Evolutionary conservation across 345 rosid genomes (phyloP), one percentile per base, ranked within the genome.

Genomic region (Acer negundo): DNA sequence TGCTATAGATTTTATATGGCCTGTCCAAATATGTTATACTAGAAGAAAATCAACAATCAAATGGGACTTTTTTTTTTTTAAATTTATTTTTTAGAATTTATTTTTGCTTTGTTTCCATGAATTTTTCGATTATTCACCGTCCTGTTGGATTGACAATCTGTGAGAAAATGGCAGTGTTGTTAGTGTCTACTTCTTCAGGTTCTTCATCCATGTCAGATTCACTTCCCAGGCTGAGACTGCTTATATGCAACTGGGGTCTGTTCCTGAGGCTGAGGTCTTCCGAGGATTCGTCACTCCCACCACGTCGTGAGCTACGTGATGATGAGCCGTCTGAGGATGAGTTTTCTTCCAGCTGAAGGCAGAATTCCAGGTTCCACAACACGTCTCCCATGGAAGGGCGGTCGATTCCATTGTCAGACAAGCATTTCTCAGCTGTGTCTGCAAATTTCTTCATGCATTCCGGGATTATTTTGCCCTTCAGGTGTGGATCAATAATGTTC

Each of bases 371-470:
- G 35, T 89, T 92, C 95, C 97, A 88, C 31, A 90, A 44, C 26
- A 90, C 90, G 56, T 92, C 95, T 0, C 95, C 95, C 95, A 92
- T 92, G 13, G 84, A 61, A 17, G 95, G 97, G 1, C 95, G 92
- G 3, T 89, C 89, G 0, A 71, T 3, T 68, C 93, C 95, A 2
- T 71, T 53, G 1, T 92, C 95, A 1, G 80, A 62, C 64, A 92
- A 67, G 76, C 92, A 92, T 47, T 92, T 92, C 78, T 79, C 83
- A 0, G 93, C 93, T 0, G 93, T 85, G 13, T 89, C 90, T 6
- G 87, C 75, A 15, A 90, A 92, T 71, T 88, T 88, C 79, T 88
- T 87, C 20, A 89, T 65, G 78, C 93, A 87, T 75, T 89, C 87
- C 0, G 86, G 83, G 5, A 67, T 63, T 73, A 92, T 87, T 69